Evolutionary conservation across 2,329 filamentous ascomycete species (phyloP).

Genomic region (Emergomyces africanus): DNA sequence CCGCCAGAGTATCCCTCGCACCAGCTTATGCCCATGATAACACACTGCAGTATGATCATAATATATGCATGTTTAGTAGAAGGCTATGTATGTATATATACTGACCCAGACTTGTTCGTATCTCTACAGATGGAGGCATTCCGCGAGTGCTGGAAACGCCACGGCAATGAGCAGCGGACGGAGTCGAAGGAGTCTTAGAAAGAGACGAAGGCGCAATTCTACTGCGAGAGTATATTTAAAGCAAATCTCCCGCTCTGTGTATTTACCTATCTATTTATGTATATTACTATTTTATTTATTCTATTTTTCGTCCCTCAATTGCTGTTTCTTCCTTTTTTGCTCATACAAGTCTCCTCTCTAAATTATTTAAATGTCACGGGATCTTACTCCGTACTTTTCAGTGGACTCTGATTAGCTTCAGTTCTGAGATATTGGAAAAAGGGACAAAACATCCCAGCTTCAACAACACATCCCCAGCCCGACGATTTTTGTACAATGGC

Average conservation of each 20-base stretch:
- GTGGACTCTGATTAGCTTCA: too few species aligned
- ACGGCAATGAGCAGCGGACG: slow-evolving; percentile 77
- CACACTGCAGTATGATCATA: neutral
- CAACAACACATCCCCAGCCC: neutral
- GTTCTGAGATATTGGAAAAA: neutral
- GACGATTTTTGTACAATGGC: slow-evolving; percentile 4
- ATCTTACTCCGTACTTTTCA: too few species aligned
- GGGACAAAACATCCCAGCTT: neutral
- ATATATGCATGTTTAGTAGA: neutral
- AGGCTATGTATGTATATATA: neutral
- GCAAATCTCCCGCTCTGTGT: neutral
- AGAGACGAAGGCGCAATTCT: slow-evolving; percentile 4
- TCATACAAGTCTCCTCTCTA: neutral
- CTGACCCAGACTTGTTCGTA: neutral
- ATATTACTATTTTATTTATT: neutral
- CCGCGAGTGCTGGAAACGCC: slow-evolving; percentile 77
- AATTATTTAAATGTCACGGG: neutral
- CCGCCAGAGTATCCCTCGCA: neutral
- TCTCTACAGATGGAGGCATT: slow-evolving; percentile 70
- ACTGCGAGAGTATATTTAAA: neutral
- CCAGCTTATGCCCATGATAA: neutral
- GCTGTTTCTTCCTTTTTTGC: neutral
- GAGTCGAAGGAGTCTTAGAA: slow-evolving; percentile 50
- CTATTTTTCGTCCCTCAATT: neutral
- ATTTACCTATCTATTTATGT: neutral